Evolutionary conservation across 805 yeast genomes (phyloP), one percentile per base, ranked within the genome.

Genomic region (Debaryomyces tyrocola): DNA sequence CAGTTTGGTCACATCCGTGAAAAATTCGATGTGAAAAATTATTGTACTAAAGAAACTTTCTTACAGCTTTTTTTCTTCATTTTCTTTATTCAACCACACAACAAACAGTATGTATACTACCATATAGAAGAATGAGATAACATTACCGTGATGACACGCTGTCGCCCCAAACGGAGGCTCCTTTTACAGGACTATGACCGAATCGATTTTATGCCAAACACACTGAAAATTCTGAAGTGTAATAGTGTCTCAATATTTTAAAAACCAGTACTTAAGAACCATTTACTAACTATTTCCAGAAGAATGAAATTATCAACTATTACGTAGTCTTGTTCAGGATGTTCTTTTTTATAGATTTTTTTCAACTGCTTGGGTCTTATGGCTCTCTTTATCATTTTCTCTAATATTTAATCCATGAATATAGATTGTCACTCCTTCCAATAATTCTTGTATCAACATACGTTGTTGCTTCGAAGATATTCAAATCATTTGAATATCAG

Each of bases 161-260:
- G 86, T 82, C 86, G 86, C 86, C 86, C 86, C 86, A 82, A 74
- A 73, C 86, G 84, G 85, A 81, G 77, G 72, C 59, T 70, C 77
- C 78, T 72, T 53, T 71, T 73, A 27, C 78, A 73, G 78, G 78
- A 75, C 77, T 58, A 78, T 82, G 85, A 80, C 77, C 82, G 86
- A 82, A 72, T 81, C 86, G 86, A 81, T 78, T 57, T 63, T 56
- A 58, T 57, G 82, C 83, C 84, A 80, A 80, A 71, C 75, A 78
- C 82, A 78, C 80, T 80, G 85, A 79, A 80, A 80, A 78, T 78
- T 80, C 85, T 81, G 85, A 81, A 31, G 14, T 31, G 34, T 31
- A 31, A n/a, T 31, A 3, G 27, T 24, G 4, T 24, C 27, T 24
- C 27, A 24, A 7, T 24, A 24, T 24, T 24, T 24, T 4, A 24